Evolutionary conservation across 345 rosid genomes (phyloP), one percentile per base, ranked within the genome.

Genomic region (sweet orange (Citrus sinensis)): DNA sequence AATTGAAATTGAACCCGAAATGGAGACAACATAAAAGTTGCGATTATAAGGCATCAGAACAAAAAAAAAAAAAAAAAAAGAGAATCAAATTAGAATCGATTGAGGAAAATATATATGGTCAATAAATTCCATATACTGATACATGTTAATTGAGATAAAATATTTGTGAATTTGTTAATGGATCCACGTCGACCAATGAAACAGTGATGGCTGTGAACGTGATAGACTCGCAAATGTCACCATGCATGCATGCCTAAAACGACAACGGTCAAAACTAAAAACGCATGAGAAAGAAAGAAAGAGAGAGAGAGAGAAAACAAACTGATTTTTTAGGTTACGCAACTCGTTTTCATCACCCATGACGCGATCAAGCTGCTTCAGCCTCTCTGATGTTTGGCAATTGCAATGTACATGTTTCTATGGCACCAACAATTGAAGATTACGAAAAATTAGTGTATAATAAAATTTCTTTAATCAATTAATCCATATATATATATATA

Each of bases 261-360:
- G 63, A 59, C 29, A 59, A 20, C 9, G 4, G 24, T 22, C 63
- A 22, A 59, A 59, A 7, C 14, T 9, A 59, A 59, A 59, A 59
- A 59, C 30, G 30, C n/a, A 29, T 13, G 4, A 64, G 22, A 16
- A 25, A 7, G 75, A 64, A 82, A 66, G 64, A 75, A 64, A 34
- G 35, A 34, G 64, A 75, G 70, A 34, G 64, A 75, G 70, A 65
- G 67, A 82, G 55, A 40, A 3, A 71, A 64, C 61, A 4, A 30
- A 71, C 85, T 76, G 59, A 29, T 67, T 61, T 22, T 73, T 30
- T 42, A 83, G 78, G 51, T 22, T 76, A 14, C 24, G 51, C 27
- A 71, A 20, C 74, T 83, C 76, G 75, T 67, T 71, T 7, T 83
- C 80, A 24, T 76, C 80, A 6, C 72, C 78, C 37, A 34, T 40